Conservation (phyloP, 1,284 basidiomycete species). For the Cutaneotrichosporon sp. region DNA sequence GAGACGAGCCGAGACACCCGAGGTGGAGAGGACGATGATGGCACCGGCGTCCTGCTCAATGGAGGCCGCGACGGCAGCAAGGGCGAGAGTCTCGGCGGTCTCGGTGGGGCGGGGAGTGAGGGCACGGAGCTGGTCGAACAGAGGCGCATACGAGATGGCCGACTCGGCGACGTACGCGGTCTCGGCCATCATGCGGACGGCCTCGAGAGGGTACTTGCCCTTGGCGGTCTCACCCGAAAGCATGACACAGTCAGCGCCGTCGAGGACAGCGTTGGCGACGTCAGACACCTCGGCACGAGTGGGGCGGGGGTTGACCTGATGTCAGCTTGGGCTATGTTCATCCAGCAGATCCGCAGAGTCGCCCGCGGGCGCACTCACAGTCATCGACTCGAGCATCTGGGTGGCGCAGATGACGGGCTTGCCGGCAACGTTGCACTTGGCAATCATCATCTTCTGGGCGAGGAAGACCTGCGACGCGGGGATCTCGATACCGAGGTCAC, state of each 20-base stretch:
- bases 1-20: constrained; percentile 90
- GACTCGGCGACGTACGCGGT: constrained; percentile 92
- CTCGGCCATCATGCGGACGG: constrained; percentile 98
- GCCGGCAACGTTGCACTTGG: constrained; percentile 94
- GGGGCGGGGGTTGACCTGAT: constrained; percentile 88
- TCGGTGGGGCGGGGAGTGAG: constrained; percentile 82
- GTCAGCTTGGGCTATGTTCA: not conserved
- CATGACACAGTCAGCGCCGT: constrained; percentile 98
- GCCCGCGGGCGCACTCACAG: constrained; percentile 58
- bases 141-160: constrained; percentile 87
- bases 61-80: constrained; percentile 92
- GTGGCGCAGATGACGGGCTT: constrained; percentile 99
- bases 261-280: constrained; percentile 95
- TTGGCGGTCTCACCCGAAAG: constrained; percentile 97
- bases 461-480: constrained; percentile 97
- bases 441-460: constrained; percentile 99
- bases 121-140: constrained; percentile 83
- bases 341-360: constrained; percentile 12
- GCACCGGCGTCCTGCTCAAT: constrained; percentile 90
- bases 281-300: constrained; percentile 97
- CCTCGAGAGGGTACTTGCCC: constrained; percentile 89
- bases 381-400: constrained; percentile 99
- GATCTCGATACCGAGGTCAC: constrained; percentile 97
- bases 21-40: constrained; percentile 92
- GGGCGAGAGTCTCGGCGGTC: constrained; percentile 89